A percentile compares a stretch with the other conserved stretches of the same genome.
phyloP scores from a whole-genome alignment of 805 yeast genomes.

The Priceomyces fermenticarens region DNA sequence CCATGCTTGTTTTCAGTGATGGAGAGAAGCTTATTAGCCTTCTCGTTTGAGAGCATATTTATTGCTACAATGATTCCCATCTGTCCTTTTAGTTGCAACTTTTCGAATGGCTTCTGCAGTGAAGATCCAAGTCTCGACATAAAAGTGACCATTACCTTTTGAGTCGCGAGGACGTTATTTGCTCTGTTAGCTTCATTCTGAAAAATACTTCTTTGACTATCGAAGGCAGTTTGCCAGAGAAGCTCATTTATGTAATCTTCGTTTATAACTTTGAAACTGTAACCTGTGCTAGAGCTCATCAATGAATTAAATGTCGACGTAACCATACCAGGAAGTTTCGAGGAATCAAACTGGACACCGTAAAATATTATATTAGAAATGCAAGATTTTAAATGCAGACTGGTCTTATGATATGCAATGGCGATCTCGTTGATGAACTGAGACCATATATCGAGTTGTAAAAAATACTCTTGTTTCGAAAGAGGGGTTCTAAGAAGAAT shows the following conservation, averaged over 20 bases:
- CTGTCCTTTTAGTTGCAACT: slow-evolving; percentile 26
- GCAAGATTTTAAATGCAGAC: slow-evolving; percentile 15
- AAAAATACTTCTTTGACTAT: slow-evolving; percentile 8
- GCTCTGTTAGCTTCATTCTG: slow-evolving; percentile 1
- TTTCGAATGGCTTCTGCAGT: slow-evolving; percentile 10
- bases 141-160: slow-evolving; percentile 24
- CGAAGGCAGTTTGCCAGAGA: slow-evolving; percentile 27
- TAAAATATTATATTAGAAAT: slow-evolving; percentile 28
- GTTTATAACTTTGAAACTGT: slow-evolving; percentile 16
- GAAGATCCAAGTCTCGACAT: slow-evolving; percentile 8
- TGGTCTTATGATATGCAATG: slow-evolving; percentile 16
- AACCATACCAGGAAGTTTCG: slow-evolving; percentile 17
- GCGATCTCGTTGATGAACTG: slow-evolving; percentile 22
- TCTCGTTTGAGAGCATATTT: slow-evolving; percentile 17
- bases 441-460: slow-evolving; percentile 38
- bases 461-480: slow-evolving; percentile 24
- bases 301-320: slow-evolving; percentile 15
- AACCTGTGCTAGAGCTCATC: slow-evolving; percentile 18
- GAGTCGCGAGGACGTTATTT: slow-evolving; percentile 20
- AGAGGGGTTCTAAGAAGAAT: slow-evolving; percentile 36
- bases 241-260: slow-evolving; percentile 18
- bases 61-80: slow-evolving; percentile 37
- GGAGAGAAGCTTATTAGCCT: slow-evolving; percentile 24
- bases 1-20: slow-evolving; percentile 23
- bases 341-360: slow-evolving; percentile 22